phyloP scores from a whole-genome alignment of 805 yeast species.

The Spathaspora girioi region DNA sequence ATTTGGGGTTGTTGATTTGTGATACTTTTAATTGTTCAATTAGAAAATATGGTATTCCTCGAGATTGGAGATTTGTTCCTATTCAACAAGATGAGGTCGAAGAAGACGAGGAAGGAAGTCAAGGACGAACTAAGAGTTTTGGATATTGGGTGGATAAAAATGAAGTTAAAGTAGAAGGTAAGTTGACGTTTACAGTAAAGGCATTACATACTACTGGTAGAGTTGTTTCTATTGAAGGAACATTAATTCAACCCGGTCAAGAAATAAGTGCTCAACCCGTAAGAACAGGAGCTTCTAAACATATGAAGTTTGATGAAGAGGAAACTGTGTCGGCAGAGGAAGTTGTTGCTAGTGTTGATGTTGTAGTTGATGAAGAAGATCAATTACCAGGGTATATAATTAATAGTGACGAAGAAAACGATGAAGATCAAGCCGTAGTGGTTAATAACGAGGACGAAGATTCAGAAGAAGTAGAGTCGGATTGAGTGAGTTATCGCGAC shows the following conservation, averaged over 20 bases:
- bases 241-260: conserved; percentile 58
- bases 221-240: conserved; percentile 86
- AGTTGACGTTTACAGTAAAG: conserved; percentile 70
- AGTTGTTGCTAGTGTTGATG: conserved; percentile 9
- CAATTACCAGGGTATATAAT: conserved; percentile 8
- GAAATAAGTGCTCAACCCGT: conserved; percentile 57
- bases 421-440: conserved; percentile 20
- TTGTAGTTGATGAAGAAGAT: conserved; percentile 6
- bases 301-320: conserved; percentile 45
- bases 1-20: conserved; percentile 84
- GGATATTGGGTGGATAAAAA: conserved; percentile 87
- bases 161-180: conserved; percentile 77
- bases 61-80: conserved; percentile 79
- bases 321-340: conserved; percentile 4
- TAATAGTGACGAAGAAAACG: conserved; percentile 15
- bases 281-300: conserved; percentile 24
- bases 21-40: conserved; percentile 95
- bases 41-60: conserved; percentile 81
- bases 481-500: background rate
- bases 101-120: conserved; percentile 17
- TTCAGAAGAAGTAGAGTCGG: conserved; percentile 14
- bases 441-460: conserved; percentile 17
- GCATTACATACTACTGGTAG: conserved; percentile 73
- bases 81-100: conserved; percentile 60
- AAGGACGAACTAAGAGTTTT: conserved; percentile 38